phyloP scores from a whole-genome alignment of 1,139 yeast genomes.

The Sugiyamaella japonica region DNA sequence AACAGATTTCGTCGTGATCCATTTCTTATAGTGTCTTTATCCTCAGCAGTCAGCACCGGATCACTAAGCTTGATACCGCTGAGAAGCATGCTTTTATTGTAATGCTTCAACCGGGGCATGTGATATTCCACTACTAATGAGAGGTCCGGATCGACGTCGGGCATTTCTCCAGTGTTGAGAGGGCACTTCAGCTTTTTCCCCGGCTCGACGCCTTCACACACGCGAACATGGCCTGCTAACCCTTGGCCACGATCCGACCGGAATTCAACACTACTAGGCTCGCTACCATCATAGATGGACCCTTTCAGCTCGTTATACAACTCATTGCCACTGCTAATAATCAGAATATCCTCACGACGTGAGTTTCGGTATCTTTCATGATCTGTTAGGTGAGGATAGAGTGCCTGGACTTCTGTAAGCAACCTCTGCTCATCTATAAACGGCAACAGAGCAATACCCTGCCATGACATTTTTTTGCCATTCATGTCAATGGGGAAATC shows the following conservation, averaged over 20 bases:
- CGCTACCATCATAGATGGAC: conserved; percentile 27
- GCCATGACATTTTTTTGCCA: conserved; percentile 95
- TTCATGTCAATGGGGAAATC: conserved; percentile 92
- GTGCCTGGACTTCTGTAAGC: conserved; percentile 61
- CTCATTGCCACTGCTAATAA: conserved; percentile 33
- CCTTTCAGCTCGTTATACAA: conserved; percentile 31
- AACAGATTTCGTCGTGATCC: conserved; percentile 32
- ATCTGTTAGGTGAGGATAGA: conserved; percentile 63
- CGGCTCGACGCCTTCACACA: conserved; percentile 49
- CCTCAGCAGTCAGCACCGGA: conserved; percentile 65
- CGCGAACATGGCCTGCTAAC: conserved; percentile 63
- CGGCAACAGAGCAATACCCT: conserved; percentile 86
- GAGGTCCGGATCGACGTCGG: conserved; percentile 55
- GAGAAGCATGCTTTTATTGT: conserved; percentile 73
- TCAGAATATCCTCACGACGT: conserved; percentile 40
- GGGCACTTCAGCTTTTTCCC: conserved; percentile 59
- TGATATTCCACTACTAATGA: conserved; percentile 59
- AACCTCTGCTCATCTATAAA: conserved; percentile 84
- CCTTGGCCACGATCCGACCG: conserved; percentile 52
- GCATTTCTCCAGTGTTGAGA: conserved; percentile 52
- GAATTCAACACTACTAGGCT: conserved; percentile 44
- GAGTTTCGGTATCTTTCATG: conserved; percentile 68
- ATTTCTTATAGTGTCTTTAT: conserved; percentile 55
- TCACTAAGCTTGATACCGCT: conserved; percentile 72
- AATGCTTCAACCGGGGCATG: conserved; percentile 47